Base-by-base conservation (phyloP, 1,284 basidiomycete genomes). In the Moesziomyces sp. region DNA sequence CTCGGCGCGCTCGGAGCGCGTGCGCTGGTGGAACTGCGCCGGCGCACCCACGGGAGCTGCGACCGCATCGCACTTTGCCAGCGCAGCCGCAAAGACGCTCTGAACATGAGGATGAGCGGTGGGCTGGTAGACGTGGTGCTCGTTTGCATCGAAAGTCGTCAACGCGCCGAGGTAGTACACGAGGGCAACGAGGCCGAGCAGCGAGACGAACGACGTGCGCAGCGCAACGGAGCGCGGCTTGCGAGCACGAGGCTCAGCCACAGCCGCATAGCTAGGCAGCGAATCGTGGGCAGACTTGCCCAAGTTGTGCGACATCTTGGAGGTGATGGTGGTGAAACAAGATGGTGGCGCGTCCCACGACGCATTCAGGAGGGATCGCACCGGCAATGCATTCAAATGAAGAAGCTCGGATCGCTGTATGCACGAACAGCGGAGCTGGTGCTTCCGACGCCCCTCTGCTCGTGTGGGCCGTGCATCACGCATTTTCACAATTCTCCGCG, bases 1-100 rank as follows among this genome's bases (percentile, higher is more conserved):
- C 55, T 90, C 91, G 76, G 88, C 92, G 44, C 93, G 86, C 79
- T 94, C 92, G 6, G 90, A 92, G 38, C 82, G 83, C 8, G 87
- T 87, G 14, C 93, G 88, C 30, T 85, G 80, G 47, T 85, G 81
- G 77, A 91, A 91, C 28, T 85, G 78, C 0, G 84, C 77, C 16
- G 89, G 85, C 10, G 90, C 88, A 0, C 87, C 79, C 1, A 63
- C 74, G 19, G 57, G 66, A 1, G 76, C 76, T 3, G 45, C 14
- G 21, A 62, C 55, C 5, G 58, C 52, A 26, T 58, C 48, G 48
- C 79, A 81, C 40, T 76, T 67, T 21, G 54, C 64, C 28, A 74
- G 47, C 35, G 72, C 62, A 1, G 42, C 52, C n/a, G 58, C 18
- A 35, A 74, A 74, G 53, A 56, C 21, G 35, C 49, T 42, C 46